Percentiles rank a stretch among this genome's conserved stretches.
These are phyloP conservation scores for Metschnikowia henanensis DNA, from an alignment of 805 yeast genomes.

Conservation along the genomic window DNA sequence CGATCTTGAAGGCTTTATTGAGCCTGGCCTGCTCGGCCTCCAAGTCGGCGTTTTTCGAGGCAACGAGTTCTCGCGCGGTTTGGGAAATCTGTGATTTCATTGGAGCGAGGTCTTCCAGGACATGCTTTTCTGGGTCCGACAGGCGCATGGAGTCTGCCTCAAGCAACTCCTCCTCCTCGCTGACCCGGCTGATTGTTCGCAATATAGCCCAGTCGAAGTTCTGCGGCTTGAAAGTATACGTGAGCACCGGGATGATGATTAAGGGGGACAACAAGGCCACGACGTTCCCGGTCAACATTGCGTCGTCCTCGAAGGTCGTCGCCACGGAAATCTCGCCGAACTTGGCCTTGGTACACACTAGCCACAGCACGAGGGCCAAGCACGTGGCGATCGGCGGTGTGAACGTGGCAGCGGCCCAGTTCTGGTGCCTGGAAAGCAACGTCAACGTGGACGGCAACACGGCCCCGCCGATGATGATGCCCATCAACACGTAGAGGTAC, in stretches of 20 bases:
- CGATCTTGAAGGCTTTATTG: slow-evolving; percentile 56
- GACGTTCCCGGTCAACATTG: slow-evolving; percentile 88
- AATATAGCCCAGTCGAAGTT: slow-evolving; percentile 71
- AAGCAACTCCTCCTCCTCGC: slow-evolving; percentile 64
- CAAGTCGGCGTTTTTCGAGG: slow-evolving; percentile 23
- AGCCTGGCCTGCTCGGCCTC: slow-evolving; percentile 55
- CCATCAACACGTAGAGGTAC: slow-evolving; percentile 84
- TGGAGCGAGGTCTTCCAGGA: slow-evolving; percentile 29
- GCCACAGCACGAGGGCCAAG: slow-evolving; percentile 65
- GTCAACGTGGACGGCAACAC: slow-evolving; percentile 76
- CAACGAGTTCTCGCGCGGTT: slow-evolving; percentile 37
- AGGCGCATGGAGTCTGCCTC: slow-evolving; percentile 30
- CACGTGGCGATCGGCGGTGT: slow-evolving; percentile 81
- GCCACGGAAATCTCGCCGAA: slow-evolving; percentile 33
- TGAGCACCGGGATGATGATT: slow-evolving; percentile 65
- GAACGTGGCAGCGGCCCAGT: slow-evolving; percentile 62
- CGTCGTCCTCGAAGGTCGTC: slow-evolving; percentile 73
- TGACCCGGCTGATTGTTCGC: slow-evolving; percentile 61
- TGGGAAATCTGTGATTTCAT: slow-evolving; percentile 27
- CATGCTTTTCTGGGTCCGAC: slow-evolving; percentile 27
- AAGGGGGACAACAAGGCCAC: slow-evolving; percentile 77
- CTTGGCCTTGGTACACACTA: slow-evolving; percentile 34
- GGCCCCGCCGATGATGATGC: slow-evolving; percentile 83
- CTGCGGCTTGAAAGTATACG: slow-evolving; percentile 63
- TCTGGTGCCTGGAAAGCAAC: slow-evolving; percentile 62